Conservation (phyloP, 1,284 basidiomycete species). For the Naganishia sp. region DNA sequence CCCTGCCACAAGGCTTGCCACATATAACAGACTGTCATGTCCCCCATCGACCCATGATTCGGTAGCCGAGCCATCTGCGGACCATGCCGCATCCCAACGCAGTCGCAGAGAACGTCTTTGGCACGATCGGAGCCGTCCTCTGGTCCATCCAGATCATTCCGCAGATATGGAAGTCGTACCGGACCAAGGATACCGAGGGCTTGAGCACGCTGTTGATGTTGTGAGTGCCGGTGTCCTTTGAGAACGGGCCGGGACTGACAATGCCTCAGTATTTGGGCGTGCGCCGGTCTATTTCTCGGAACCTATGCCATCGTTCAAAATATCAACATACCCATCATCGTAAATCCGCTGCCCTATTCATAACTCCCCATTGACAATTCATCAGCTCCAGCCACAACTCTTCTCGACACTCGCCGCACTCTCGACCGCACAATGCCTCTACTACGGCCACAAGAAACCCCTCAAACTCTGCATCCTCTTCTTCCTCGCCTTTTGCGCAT, state of each 20-base stretch:
- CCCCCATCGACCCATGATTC: not conserved
- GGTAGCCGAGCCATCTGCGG: not conserved
- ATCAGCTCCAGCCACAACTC: conserved; percentile 67
- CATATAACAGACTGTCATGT: not conserved
- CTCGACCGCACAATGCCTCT: conserved; percentile 68
- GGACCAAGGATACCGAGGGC: conserved; percentile 70
- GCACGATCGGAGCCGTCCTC: conserved; percentile 60
- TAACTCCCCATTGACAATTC: not conserved
- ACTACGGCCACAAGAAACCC: conserved; percentile 57
- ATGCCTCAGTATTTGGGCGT: conserved; percentile 61
- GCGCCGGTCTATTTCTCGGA: conserved; percentile 66
- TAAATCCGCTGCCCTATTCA: conserved; percentile 11
- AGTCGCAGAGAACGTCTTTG: conserved; percentile 63
- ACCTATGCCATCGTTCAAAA: conserved; percentile 68
- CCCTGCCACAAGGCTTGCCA: not conserved
- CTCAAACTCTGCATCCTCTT: conserved; percentile 54
- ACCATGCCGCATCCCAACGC: conserved; percentile 35
- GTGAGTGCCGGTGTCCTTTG: conserved; percentile 40
- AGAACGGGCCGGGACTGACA: not conserved
- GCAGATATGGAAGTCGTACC: conserved; percentile 68
- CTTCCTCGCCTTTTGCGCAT: conserved; percentile 51
- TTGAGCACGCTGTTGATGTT: conserved; percentile 71
- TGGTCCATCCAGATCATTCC: conserved; percentile 62
- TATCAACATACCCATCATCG: conserved; percentile 66
- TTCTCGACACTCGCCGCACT: conserved; percentile 65